Base-by-base conservation (phyloP, 768 basidiomycete genomes). In the Cubamyces sp. region DNA sequence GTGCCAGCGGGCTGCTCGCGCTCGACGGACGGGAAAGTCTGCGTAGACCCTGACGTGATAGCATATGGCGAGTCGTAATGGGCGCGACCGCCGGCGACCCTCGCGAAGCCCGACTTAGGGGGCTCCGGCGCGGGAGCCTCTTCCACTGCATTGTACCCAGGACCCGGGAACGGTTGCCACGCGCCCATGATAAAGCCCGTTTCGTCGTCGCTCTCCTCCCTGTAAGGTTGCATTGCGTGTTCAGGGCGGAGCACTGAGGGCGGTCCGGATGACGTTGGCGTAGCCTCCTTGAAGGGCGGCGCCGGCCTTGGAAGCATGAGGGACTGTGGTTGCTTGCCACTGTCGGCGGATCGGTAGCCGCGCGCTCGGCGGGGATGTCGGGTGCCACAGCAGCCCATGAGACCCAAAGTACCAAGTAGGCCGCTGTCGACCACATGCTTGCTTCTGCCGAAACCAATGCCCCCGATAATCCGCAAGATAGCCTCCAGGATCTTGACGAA, bases 151-250 rank as follows among this genome's bases (percentile, higher is more conserved):
- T 71, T 56, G 69, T 86, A 85, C 0, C 83, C 82, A 21, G 79
- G 72, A 7, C 81, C 77, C 0, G 84, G 84, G 78, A 85, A 90
- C 28, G 87, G 85, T 66, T 89, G 87, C 92, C 94, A 96, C n/a
- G 96, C 92, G 43, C 88, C 89, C 93, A 98, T 96, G 70, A 98
- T 97, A 66, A 81, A 90, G 14, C 92, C 90, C 18, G 79, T 81
- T 65, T 91, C 91, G 67, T 90, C 90, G 62, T 92, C 91, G 66
- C 83, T 88, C 45, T 92, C 89, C 69, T 92, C 90, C 65, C 81
- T 81, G 71, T 91, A 92, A 28, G 89, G 91, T 48, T 83, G 81
- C 63, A 87, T 79, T 4, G 88, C 90, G 49, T 92, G 90, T 66
- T 94, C 92, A 0, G 92, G 92, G 40, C 86, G 84, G 64, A 93